phyloP scores from a whole-genome alignment of 2,329 filamentous ascomycete genomes.

The Scopulariopsis brevicaulis region DNA sequence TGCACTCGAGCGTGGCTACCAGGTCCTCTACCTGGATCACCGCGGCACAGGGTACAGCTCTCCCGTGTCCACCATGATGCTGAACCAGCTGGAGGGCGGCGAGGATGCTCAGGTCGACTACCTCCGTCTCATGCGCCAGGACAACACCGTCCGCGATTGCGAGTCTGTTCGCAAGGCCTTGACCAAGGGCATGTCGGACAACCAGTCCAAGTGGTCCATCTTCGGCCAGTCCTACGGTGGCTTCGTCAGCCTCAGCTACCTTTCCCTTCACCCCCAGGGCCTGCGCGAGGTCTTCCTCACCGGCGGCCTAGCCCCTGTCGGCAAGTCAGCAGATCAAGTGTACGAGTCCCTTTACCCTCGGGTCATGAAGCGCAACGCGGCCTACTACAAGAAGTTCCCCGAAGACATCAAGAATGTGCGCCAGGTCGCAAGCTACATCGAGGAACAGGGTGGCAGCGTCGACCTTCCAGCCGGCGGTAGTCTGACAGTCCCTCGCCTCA shows the following conservation, averaged over 20 bases:
- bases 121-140: conserved; percentile 73
- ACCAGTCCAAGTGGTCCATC: conserved; percentile 70
- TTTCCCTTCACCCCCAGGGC: conserved; percentile 68
- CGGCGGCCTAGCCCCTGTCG: conserved; percentile 72
- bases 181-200: conserved; percentile 55
- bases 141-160: conserved; percentile 80
- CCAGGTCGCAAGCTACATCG: conserved; percentile 53
- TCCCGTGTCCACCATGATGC: conserved; percentile 61
- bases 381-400: conserved; percentile 78
- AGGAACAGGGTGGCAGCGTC: conserved; percentile 36
- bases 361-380: conserved; percentile 59
- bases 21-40: conserved; percentile 77
- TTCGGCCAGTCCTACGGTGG: conserved; percentile 91
- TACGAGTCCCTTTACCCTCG: conserved; percentile 63
- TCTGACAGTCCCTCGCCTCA: conserved; percentile 62
- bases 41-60: conserved; percentile 79
- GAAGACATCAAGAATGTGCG: conserved; percentile 63
- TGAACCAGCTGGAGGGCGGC: conserved; percentile 47
- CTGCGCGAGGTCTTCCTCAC: conserved; percentile 75
- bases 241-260: conserved; percentile 73
- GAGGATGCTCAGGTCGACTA: conserved; percentile 64
- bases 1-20: conserved; percentile 67
- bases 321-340: conserved; percentile 59
- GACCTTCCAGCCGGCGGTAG: conserved; percentile 59
- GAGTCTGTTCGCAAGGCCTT: conserved; percentile 74